Evolutionary conservation across 768 basidiomycete species (phyloP), one percentile per base, ranked within the genome.

Genomic region (Mycena pura): DNA sequence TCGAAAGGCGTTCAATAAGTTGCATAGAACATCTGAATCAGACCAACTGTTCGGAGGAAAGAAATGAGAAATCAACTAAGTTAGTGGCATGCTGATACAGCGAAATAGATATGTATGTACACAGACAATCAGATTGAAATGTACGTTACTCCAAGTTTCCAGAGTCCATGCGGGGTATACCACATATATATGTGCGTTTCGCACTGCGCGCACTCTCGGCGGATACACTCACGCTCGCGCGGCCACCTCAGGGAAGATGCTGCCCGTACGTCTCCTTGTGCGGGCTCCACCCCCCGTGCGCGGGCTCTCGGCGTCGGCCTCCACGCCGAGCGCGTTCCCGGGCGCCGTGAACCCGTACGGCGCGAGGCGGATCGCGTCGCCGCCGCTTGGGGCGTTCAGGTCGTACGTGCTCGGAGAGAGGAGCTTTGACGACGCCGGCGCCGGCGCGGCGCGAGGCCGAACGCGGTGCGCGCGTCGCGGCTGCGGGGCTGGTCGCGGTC

Each of bases 381-480:
- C 13, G 11, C 51, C 47, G 40, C 51, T 46, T 38, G 32, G 17
- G n/a, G n/a, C n/a, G n/a, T n/a, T n/a, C 15, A 19, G 19, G 10
- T 24, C 3, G 17, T 50, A 36, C 21, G 36, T 25, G n/a, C 48
- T 52, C 43, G 9, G 7, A 31, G 43, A 24, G 21, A 57, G 29
- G 22, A 63, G 51, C 50, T n/a, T 47, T 24, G 19, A 6, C 15
- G 9, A 17, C 41, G 3, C 28, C 40, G 40, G 25, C 15, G 21
- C 24, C 11, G 38, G n/a, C 25, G 40, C 45, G n/a, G 7, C 40
- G 28, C 50, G 4, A 79, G 70, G 13, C 81, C 78, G 51, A 82
- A 80, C 13, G 78, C 79, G 55, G 77, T 65, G 5, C 74, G 77
- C 36, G 80, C 78, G 57, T 74, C 59, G 24, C 4, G 21, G 49